Percentiles rank a stretch among this genome's conserved stretches.
phyloP scores from a whole-genome alignment of 2,329 filamentous ascomycete genomes.

The Ascochyta koolunga region DNA sequence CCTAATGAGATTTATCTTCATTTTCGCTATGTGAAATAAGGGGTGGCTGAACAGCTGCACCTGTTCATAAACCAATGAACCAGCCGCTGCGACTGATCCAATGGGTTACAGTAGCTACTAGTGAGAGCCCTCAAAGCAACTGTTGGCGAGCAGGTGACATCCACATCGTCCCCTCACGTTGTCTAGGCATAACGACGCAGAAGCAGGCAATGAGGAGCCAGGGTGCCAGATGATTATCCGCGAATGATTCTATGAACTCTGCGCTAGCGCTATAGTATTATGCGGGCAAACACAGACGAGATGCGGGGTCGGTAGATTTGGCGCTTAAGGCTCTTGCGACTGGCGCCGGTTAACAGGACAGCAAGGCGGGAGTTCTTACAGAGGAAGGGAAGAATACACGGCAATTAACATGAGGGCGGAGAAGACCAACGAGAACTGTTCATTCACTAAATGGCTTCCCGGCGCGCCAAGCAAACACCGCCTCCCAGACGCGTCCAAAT shows the following conservation, averaged over 20 bases:
- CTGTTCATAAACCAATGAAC: background rate
- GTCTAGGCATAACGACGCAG: constrained; percentile 6
- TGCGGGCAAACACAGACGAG: constrained; percentile 1
- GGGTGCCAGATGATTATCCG: constrained; percentile 10
- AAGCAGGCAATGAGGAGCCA: background rate
- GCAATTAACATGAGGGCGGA: constrained; percentile 1
- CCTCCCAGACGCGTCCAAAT: background rate
- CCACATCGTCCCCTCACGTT: background rate
- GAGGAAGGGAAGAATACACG: background rate
- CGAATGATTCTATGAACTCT: constrained; percentile 5
- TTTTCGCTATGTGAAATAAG: background rate
- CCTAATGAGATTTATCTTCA: constrained; percentile 1
- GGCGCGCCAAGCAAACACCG: background rate
- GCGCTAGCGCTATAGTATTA: constrained; percentile 2
- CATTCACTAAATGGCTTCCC: background rate
- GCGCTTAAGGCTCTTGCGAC: background rate
- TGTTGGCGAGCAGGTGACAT: background rate
- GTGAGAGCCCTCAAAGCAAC: background rate
- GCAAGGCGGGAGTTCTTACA: no score
- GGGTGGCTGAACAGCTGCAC: background rate
- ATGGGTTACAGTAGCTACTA: background rate
- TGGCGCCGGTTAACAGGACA: no score
- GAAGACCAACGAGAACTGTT: background rate
- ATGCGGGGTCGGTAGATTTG: constrained; percentile 7
- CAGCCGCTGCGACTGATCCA: background rate